Base-by-base conservation (phyloP, 441 rosid species). In the Omphalea diandra region DNA sequence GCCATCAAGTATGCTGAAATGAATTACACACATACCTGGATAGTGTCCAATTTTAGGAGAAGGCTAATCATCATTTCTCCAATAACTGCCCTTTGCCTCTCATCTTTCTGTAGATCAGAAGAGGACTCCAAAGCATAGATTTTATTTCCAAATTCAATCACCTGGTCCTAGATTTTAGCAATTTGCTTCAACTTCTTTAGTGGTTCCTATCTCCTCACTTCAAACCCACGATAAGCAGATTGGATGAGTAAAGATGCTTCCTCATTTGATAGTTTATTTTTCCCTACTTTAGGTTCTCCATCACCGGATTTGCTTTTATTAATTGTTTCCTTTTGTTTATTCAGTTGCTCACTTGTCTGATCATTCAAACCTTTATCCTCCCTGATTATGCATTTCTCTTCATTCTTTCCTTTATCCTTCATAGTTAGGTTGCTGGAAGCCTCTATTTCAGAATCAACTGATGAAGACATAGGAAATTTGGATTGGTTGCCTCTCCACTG, bases 51-150 rank as follows among this genome's bases (percentile, higher is more conserved):
- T 73, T 75, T 66, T 40, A 93, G 60, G 5, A 90, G 83, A 43
- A 90, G 87, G 65, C 68, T 81, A 96, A 89, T 85, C 73, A 88
- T 88, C 75, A 80, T 84, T 81, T 93, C 96, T 59, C 88, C 89
- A 18, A 87, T 49, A 11, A 83, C 24, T 11, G 67, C 18, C 33
- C 33, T 78, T 72, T 84, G 81, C 80, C 68, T 87, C 38, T 67
- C 81, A 40, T 76, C 80, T 18, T 61, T 63, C 57, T 41, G 63
- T 12, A 49, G 61, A 65, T 74, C 74, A 57, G 46, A 14, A 8
- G 78, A 82, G 44, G 79, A 71, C 67, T 83, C 77, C 0, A 90
- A 67, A 32, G 70, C 76, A 61, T 79, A 69, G 40, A 93, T 75
- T 32, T 70, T 83, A 49, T 68, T 80, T 75, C 78, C 83, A 32